phyloP scores from a whole-genome alignment of 305 asterid species.

The Fraxinus dipetala region DNA sequence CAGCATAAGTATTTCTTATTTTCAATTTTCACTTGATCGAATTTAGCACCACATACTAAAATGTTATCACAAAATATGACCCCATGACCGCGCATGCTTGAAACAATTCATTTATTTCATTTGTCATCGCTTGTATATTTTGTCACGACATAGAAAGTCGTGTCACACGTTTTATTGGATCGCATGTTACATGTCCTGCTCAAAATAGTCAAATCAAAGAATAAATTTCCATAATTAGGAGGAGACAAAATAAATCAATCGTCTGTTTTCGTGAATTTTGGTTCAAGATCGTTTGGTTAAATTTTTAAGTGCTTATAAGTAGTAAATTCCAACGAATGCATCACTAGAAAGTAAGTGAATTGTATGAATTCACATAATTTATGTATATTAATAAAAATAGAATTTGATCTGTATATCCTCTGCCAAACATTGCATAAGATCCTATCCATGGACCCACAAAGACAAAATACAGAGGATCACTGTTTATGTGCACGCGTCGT shows the following conservation, averaged over 20 bases:
- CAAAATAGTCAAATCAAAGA: not conserved
- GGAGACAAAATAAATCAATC: not conserved
- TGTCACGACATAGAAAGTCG: not conserved
- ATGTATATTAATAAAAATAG: too few relatives aligned
- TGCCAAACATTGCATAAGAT: not conserved
- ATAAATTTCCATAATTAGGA: not conserved
- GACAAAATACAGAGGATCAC: conserved; percentile 38
- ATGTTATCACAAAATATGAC: not conserved
- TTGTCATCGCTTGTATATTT: not conserved
- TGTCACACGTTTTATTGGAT: not conserved
- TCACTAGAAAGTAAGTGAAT: not conserved
- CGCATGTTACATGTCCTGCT: not conserved
- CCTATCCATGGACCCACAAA: not conserved
- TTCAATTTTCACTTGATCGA: not conserved
- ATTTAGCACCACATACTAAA: not conserved
- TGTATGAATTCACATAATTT: too few relatives aligned
- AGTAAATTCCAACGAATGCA: not conserved
- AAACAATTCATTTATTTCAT: not conserved
- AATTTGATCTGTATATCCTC: too few relatives aligned
- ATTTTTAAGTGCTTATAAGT: not conserved
- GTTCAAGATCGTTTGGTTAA: not conserved
- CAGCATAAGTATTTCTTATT: not conserved
- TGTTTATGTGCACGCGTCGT: conserved; percentile 68
- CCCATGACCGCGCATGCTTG: not conserved
- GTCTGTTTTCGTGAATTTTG: not conserved